Base-by-base conservation (phyloP, 176 grass and related monocot species). In the Carex myosuroides region DNA sequence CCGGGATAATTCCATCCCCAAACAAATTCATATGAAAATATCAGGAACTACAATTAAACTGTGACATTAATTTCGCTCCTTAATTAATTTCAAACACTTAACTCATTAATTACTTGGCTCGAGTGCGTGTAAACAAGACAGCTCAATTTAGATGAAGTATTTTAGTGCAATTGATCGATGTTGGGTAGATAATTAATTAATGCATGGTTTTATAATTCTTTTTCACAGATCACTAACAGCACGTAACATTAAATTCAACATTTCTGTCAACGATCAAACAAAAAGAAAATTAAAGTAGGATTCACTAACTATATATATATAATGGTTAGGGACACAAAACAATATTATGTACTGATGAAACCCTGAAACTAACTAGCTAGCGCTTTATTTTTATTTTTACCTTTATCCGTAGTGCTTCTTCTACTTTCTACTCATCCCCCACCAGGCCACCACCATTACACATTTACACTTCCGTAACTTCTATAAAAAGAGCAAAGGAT, bases 381-480 rank as follows among this genome's bases (percentile, higher is more conserved):
- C 18, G 50, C 24, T 77, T 29, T 57, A 29, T 56, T 77, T 8
- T 56, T 41, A 0, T 70, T 65, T 66, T 66, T 13, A 32, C 13
- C 2, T 75, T 75, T 75, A 8, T 75, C 12, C 5, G 13, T 18
- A 63, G 58, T 77, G 57, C 30, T 18, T 75, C 33, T 24, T 29
- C 52, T 84, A 63, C 80, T 66, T 57, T 42, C 37, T 63, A 55
- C 20, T 66, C 24, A 76, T 55, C 83, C 8, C 29, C 72, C 82
- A 72, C n/a, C n/a, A n/a, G n/a, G n/a, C n/a, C n/a, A n/a, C 18
- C 69, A 85, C 11, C 61, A 24, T 44, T 66, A 35, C 1, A 2
- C 22, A 33, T 33, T 33, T 54, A 53, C 46, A 64, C 61, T 50
- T 50, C 80, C 26, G 52, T 12, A 33, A 66, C 22, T 67, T 66